Conservation (phyloP, 768 basidiomycete species). For the Cyathus striatus region DNA sequence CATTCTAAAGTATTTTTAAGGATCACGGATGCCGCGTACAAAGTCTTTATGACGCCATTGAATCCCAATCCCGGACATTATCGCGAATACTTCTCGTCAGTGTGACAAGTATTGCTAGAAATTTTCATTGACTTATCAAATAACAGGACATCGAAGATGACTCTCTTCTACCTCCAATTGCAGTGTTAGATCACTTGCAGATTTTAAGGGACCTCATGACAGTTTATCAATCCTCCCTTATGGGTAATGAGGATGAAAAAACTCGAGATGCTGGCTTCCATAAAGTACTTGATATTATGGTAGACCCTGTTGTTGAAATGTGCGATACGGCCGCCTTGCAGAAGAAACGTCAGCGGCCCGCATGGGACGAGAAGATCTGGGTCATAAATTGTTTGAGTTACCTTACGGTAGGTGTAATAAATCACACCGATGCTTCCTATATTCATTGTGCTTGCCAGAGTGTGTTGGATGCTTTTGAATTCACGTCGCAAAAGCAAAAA, state of each 20-base stretch:
- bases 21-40: conserved; percentile 75
- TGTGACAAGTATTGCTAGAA: too few relatives aligned
- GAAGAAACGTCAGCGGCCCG: conserved; percentile 45
- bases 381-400: conserved; percentile 84
- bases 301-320: conserved; percentile 81
- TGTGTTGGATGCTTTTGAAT: conserved; percentile 62
- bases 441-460: conserved; percentile 36
- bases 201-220: conserved; percentile 84
- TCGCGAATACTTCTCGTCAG: conserved; percentile 52
- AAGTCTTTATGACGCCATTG: conserved; percentile 87
- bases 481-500: conserved; percentile 57
- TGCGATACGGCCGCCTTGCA: conserved; percentile 64
- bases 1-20: too few relatives aligned
- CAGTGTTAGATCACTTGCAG: conserved; percentile 78
- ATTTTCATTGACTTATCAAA: conserved; percentile 15
- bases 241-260: conserved; percentile 52
- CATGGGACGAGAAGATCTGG: conserved; percentile 83
- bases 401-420: conserved; percentile 52
- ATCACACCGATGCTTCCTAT: neutral
- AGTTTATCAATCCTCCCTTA: conserved; percentile 83
- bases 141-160: conserved; percentile 63
- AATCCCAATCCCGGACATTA: conserved; percentile 72
- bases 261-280: conserved; percentile 46
- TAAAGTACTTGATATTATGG: conserved; percentile 76
- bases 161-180: conserved; percentile 66